Evolutionary conservation across 148 eudicot species (phyloP).

Genomic region (Rhododendron molle): DNA sequence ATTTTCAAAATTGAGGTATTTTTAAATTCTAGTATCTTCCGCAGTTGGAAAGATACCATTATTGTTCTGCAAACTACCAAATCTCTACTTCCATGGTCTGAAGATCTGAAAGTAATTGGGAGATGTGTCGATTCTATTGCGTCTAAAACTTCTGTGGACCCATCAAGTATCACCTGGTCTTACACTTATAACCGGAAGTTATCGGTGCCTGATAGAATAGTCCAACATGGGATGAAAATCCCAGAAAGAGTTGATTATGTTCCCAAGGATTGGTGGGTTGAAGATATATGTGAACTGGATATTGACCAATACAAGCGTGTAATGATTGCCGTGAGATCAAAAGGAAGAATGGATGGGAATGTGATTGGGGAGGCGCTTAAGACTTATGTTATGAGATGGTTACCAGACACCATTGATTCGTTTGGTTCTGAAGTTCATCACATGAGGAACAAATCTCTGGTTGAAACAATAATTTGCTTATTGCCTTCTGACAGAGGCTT

Average conservation of each 20-base stretch:
- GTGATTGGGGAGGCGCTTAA: conserved; percentile 75
- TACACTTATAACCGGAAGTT: conserved; percentile 68
- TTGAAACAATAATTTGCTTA: conserved; percentile 67
- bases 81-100: conserved; percentile 65
- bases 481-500: conserved; percentile 57
- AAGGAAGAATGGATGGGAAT: conserved; percentile 66
- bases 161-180: conserved; percentile 70
- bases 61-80: conserved; percentile 69
- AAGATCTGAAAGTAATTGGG: conserved; percentile 61
- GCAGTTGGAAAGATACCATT: conserved; percentile 90
- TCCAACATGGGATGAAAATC: conserved; percentile 25
- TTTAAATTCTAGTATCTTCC: conserved; percentile 68
- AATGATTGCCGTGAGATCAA: conserved; percentile 59
- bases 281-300: conserved; percentile 83
- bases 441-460: conserved; percentile 50
- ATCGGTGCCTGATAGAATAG: conserved; percentile 37
- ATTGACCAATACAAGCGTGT: conserved; percentile 68
- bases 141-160: conserved; percentile 68
- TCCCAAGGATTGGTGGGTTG: conserved; percentile 96
- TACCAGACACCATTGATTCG: conserved; percentile 70
- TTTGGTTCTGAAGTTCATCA: conserved; percentile 57
- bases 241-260: conserved; percentile 32
- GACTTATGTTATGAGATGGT: conserved; percentile 68
- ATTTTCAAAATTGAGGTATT: conserved; percentile 76
- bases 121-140: conserved; percentile 80